Base-by-base conservation (phyloP, 352 stramenopile species). In the Pythium folliculosum region DNA sequence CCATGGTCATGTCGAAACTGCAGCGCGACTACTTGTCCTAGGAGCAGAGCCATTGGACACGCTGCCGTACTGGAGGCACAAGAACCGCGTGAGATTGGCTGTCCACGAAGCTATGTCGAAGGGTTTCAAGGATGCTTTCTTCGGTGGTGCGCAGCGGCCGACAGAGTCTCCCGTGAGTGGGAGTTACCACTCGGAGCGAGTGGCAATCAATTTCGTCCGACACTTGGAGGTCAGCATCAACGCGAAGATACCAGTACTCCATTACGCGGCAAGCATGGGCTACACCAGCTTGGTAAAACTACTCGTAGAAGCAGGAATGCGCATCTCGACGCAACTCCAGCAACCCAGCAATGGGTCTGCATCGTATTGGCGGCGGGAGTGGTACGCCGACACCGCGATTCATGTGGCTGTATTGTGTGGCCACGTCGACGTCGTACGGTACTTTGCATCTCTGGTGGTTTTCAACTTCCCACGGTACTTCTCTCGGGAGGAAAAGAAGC, bases 171-270 rank as follows among this genome's bases (percentile, higher is more conserved):
- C 50, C 43, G 21, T 37, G 5, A 48, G 13, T 8, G 37, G 44
- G 0, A 48, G 45, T 3, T 73, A 69, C 40, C 61, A 74, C 30
- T 51, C 59, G 17, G 49, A 65, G 4, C 55, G 60, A 14, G 50
- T 69, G 5, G 37, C n/a, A 3, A 70, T 71, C 47, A 71, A 84
- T 53, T 78, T 84, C 25, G 51, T 82, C 21, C 65, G 75, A 25
- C 63, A 85, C 44, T 66, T 89, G 14, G 76, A 85, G 58, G 61
- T 52, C 21, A 85, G 75, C 35, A 70, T 86, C 37, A 90, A 89
- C 30, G 51, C 70, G 0, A 63, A 58, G 16, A 59, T 78, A 7
- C 73, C 77, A 5, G 38, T 90, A 19, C 56, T 86, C n/a, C 77
- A 85, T 45, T 57, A 84, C 21, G 68, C 60, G 23, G 73, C 77